Percentiles rank a stretch among this genome's conserved stretches.
These are phyloP conservation scores for Metschnikowia reukaufii DNA, from an alignment of 805 yeast species.

Conservation along the genomic window DNA sequence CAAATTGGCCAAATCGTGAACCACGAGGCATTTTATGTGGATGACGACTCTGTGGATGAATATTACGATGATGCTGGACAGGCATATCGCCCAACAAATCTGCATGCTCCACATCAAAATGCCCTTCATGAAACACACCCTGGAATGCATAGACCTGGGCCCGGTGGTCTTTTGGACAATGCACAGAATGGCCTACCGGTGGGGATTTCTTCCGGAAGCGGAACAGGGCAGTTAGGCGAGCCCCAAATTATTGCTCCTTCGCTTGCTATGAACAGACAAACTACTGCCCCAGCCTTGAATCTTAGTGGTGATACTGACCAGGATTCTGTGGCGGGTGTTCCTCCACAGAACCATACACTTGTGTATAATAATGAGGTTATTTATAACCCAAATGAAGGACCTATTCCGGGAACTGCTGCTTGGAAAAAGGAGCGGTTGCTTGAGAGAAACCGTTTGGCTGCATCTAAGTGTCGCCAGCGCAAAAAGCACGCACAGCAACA, in stretches of 20 bases:
- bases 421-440: constrained; percentile 66
- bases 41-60: constrained; percentile 28
- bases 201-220: too few species aligned
- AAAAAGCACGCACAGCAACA: constrained; percentile 69
- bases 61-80: constrained; percentile 8
- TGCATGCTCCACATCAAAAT: too few species aligned
- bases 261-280: neutral
- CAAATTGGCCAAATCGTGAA: constrained; percentile 73
- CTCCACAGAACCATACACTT: constrained; percentile 52
- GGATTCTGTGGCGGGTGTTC: constrained; percentile 38
- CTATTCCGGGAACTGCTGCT: constrained; percentile 62
- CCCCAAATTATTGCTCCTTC: neutral
- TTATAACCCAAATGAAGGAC: constrained; percentile 52
- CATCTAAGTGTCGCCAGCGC: constrained; percentile 65
- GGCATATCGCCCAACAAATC: neutral
- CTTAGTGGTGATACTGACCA: too few species aligned
- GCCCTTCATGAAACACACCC: too few species aligned
- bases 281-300: neutral
- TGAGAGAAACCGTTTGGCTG: constrained; percentile 67
- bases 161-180: neutral
- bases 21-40: constrained; percentile 40
- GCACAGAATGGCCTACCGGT: constrained; percentile 3
- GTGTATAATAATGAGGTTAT: constrained; percentile 56
- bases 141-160: neutral
- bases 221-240: too few species aligned